These are phyloP conservation scores for Cyclotella kingstonii DNA, from an alignment of 108 stramenopile species.

Conservation along the genomic window DNA sequence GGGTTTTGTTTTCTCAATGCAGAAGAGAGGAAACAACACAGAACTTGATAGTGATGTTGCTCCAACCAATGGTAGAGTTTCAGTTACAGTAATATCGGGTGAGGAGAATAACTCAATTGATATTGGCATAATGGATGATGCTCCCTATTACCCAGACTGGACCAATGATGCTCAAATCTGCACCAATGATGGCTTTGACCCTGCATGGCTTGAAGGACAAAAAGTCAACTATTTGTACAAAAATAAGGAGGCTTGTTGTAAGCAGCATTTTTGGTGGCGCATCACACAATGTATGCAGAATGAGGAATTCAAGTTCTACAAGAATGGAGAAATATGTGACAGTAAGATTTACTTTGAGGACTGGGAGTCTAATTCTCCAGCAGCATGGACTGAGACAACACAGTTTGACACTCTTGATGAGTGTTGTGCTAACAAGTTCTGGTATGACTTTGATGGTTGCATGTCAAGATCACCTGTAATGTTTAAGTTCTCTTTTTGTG, in stretches of 20 bases:
- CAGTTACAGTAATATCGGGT: conserved; percentile 28
- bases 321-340: conserved; percentile 33
- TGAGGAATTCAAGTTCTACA: conserved; percentile 46
- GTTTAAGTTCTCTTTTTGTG: conserved; percentile 47
- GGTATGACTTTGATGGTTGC: conserved; percentile 36
- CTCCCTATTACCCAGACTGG: conserved; percentile 47
- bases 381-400: conserved; percentile 42
- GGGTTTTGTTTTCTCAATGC: conserved; percentile 31
- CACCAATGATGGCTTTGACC: conserved; percentile 46
- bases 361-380: conserved; percentile 41
- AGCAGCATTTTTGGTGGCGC: conserved; percentile 44
- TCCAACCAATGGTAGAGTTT: conserved; percentile 17
- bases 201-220: conserved; percentile 32
- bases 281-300: conserved; percentile 48
- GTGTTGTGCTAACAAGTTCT: conserved; percentile 34
- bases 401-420: conserved; percentile 36
- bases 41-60: conserved; percentile 29
- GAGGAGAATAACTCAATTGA: conserved; percentile 31
- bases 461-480: conserved; percentile 31
- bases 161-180: conserved; percentile 35
- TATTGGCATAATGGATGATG: conserved; percentile 43
- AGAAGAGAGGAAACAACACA: conserved; percentile 21
- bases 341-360: conserved; percentile 43
- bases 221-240: conserved; percentile 38
- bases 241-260: conserved; percentile 42